phyloP scores from a whole-genome alignment of 2,329 filamentous ascomycete species.

The Neopestalotiopsis rosae region DNA sequence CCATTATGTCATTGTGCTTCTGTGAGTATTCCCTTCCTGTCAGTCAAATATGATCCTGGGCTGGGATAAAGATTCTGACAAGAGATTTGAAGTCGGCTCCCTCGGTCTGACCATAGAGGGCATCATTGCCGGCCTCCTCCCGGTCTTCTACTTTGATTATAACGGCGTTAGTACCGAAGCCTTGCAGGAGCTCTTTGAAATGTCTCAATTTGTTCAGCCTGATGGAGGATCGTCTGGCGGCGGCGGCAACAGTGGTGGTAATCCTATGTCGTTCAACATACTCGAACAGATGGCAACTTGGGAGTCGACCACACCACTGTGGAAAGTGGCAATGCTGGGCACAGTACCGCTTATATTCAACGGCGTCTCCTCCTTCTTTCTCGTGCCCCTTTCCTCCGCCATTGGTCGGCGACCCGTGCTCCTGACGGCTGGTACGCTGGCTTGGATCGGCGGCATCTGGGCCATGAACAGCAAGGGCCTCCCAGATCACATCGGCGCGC shows the following conservation, averaged over 20 bases:
- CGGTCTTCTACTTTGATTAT: slow-evolving; percentile 42
- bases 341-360: slow-evolving; percentile 42
- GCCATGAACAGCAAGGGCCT: slow-evolving; percentile 39
- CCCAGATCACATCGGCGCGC: slow-evolving; percentile 37
- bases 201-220: slow-evolving; percentile 19
- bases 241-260: too few species aligned
- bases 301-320: slow-evolving; percentile 31
- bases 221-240: too few species aligned
- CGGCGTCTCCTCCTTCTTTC: slow-evolving; percentile 40
- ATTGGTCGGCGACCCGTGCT: slow-evolving; percentile 43
- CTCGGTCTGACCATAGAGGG: slow-evolving; percentile 33
- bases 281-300: slow-evolving; percentile 37
- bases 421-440: slow-evolving; percentile 37
- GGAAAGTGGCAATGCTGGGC: slow-evolving; percentile 36
- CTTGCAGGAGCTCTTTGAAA: slow-evolving; percentile 15
- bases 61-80: slow-evolving; percentile 10
- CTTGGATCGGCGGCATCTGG: slow-evolving; percentile 42
- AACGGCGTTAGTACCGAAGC: slow-evolving; percentile 38
- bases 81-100: slow-evolving; percentile 28
- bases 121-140: slow-evolving; percentile 37
- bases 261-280: slow-evolving; percentile 13
- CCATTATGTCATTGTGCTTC: slow-evolving; percentile 34
- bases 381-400: slow-evolving; percentile 43
- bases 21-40: slow-evolving; percentile 29
- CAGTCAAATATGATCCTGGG: slow-evolving; percentile 35